A percentile compares a stretch with the other conserved stretches of the same genome.
Conservation (phyloP, 2,329 filamentous ascomycete species). For the Aspergillus felis region DNA sequence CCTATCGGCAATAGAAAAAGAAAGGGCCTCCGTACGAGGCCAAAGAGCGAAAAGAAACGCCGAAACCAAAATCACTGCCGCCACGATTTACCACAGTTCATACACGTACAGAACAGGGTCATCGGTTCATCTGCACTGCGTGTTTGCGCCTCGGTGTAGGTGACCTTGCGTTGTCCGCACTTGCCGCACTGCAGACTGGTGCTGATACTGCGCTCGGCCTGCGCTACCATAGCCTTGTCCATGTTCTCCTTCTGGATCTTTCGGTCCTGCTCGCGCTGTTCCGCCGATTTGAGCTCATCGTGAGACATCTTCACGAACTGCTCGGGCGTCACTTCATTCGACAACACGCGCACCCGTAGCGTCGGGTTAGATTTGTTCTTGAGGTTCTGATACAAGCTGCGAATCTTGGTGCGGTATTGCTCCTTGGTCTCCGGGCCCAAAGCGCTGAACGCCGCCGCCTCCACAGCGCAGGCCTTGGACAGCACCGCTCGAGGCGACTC, state of each 20-base stretch:
- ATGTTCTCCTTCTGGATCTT: constrained; percentile 87
- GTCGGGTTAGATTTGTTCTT: constrained; percentile 85
- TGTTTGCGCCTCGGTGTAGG: constrained; percentile 94
- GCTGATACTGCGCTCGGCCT: constrained; percentile 85
- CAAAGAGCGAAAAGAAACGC: constrained; percentile 7
- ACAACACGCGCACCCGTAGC: constrained; percentile 71
- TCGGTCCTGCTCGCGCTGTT: constrained; percentile 71
- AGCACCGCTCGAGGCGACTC: constrained; percentile 63
- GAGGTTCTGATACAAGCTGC: constrained; percentile 89
- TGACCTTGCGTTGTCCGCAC: constrained; percentile 90
- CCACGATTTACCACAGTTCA: constrained; percentile 48
- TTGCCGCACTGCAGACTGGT: constrained; percentile 84
- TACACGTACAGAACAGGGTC: constrained; percentile 47
- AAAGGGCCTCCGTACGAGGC: neutral
- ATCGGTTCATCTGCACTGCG: constrained; percentile 87
- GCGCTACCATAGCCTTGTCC: constrained; percentile 92
- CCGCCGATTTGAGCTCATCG: constrained; percentile 84
- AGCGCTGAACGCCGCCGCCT: constrained; percentile 67
- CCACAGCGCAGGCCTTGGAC: constrained; percentile 63
- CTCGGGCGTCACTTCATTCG: constrained; percentile 66
- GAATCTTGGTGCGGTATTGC: constrained; percentile 82
- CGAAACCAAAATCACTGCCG: constrained; percentile 29
- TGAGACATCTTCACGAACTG: constrained; percentile 81
- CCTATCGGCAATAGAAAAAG: constrained; percentile 2
- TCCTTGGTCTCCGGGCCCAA: constrained; percentile 66